phyloP scores from a whole-genome alignment of 75 land plant genomes.

The Pseudotsuga menziesii region DNA sequence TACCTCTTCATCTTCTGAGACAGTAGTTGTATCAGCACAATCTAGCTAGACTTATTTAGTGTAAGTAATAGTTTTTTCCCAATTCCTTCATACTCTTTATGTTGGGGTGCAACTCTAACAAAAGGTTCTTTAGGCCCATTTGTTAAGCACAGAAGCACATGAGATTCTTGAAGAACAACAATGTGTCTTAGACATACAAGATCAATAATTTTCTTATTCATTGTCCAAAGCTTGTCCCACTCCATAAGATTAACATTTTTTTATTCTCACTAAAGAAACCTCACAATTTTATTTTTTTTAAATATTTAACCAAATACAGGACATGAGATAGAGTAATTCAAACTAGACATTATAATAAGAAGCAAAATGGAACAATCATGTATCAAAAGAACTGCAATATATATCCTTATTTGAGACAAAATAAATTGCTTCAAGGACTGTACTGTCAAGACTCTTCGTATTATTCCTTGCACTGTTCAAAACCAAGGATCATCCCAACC shows the following conservation, averaged over 20 bases:
- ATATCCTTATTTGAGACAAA: constrained; percentile 53
- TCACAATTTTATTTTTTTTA: background rate
- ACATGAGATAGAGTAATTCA: background rate
- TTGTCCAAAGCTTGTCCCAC: constrained; percentile 98
- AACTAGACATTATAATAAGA: background rate
- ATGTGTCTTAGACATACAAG: too few relatives aligned
- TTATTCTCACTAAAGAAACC: constrained; percentile 74
- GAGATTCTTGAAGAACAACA: too few relatives aligned
- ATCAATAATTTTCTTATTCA: constrained; percentile 60
- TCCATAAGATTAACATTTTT: constrained; percentile 91
- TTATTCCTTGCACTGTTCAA: constrained; percentile 86
- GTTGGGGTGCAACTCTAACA: constrained; percentile 66
- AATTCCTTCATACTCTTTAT: constrained; percentile 82
- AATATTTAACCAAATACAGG: background rate
- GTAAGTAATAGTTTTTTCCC: constrained; percentile 76
- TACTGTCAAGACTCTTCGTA: constrained; percentile 72
- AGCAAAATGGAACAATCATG: background rate
- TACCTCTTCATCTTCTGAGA: constrained; percentile 80
- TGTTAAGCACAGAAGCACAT: constrained; percentile 14
- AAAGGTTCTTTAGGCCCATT: constrained; percentile 79
- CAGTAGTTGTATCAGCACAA: constrained; percentile 56
- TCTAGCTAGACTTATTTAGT: constrained; percentile 81
- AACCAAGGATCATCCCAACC: constrained; percentile 98
- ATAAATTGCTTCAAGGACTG: constrained; percentile 88
- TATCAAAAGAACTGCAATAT: background rate